Percentiles rank a stretch among this genome's conserved stretches.
phyloP scores from a whole-genome alignment of 139 green algal genomes.

The Volvox africanus region DNA sequence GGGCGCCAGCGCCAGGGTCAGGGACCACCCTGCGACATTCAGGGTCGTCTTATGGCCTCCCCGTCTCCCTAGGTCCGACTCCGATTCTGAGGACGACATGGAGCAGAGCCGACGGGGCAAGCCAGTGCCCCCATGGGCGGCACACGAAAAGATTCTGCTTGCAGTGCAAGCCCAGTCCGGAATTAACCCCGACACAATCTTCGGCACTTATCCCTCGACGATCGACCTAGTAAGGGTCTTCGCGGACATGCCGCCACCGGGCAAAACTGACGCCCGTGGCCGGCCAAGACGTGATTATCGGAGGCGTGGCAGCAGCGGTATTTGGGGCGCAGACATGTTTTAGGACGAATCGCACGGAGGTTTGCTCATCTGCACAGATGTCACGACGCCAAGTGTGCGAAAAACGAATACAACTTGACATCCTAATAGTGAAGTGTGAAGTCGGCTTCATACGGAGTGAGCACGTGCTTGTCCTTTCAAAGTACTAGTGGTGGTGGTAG shows the following conservation, averaged over 20 bases:
- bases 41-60: no score
- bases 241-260: constrained; percentile 38
- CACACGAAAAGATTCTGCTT: constrained; percentile 52
- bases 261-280: not conserved
- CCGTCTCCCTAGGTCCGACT: not conserved
- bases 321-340: constrained; percentile 75
- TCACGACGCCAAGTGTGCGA: no score
- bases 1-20: constrained; percentile 29
- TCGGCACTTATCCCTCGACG: constrained; percentile 73
- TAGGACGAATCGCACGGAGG: no score
- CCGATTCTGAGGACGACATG: constrained; percentile 25
- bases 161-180: constrained; percentile 68
- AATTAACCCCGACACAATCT: constrained; percentile 82
- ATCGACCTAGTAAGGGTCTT: constrained; percentile 83
- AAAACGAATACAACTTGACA: no score
- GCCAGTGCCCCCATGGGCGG: constrained; percentile 82
- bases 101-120: constrained; percentile 62
- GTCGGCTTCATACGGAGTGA: no score
- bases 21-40: no score
- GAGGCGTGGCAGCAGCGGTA: constrained; percentile 77
- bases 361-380: no score
- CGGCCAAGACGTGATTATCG: constrained; percentile 52
- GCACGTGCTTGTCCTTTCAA: no score
- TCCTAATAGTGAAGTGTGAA: no score
- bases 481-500: no score